Conservation (phyloP, 2,329 filamentous ascomycete genomes). For the Didymosphaeria variabile region DNA sequence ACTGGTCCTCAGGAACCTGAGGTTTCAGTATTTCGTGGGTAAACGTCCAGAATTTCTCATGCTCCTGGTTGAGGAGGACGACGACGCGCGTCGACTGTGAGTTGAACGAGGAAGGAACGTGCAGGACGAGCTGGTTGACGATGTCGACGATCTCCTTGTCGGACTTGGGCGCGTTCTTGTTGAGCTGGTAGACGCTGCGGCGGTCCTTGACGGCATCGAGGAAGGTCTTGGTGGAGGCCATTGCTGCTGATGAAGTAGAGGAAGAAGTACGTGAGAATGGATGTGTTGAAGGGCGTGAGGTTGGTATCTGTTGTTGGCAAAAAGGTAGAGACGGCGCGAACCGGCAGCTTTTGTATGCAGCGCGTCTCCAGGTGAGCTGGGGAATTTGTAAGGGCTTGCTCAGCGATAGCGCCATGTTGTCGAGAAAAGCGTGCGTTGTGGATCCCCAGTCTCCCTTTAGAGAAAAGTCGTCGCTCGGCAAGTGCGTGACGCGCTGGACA, state of each 20-base stretch:
- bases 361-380: slow-evolving; percentile 22
- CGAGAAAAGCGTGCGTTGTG: slow-evolving; percentile 21
- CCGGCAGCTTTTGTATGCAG: slow-evolving; percentile 33
- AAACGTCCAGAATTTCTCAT: slow-evolving; percentile 88
- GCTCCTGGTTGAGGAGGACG: slow-evolving; percentile 81
- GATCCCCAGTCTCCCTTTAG: slow-evolving; percentile 12
- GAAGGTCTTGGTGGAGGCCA: slow-evolving; percentile 58
- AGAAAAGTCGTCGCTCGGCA: slow-evolving; percentile 21
- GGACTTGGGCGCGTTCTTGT: slow-evolving; percentile 68
- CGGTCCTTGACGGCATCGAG: slow-evolving; percentile 72
- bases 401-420: slow-evolving; percentile 43
- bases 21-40: slow-evolving; percentile 70
- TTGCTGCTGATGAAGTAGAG: slow-evolving; percentile 41
- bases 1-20: slow-evolving; percentile 73
- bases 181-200: slow-evolving; percentile 74
- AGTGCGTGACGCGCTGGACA: slow-evolving; percentile 33
- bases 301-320: slow-evolving; percentile 18
- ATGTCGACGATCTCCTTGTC: slow-evolving; percentile 71
- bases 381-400: slow-evolving; percentile 46
- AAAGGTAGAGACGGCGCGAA: slow-evolving; percentile 20
- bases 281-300: slow-evolving; percentile 16
- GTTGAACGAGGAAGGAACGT: slow-evolving; percentile 87
- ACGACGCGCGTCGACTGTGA: slow-evolving; percentile 82
- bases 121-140: slow-evolving; percentile 65
- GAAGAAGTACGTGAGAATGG: slow-evolving; percentile 20